Percentiles rank a stretch among this genome's conserved stretches.
Evolutionary conservation across 768 basidiomycete species (phyloP).

Genomic region (Boletellus sp.): DNA sequence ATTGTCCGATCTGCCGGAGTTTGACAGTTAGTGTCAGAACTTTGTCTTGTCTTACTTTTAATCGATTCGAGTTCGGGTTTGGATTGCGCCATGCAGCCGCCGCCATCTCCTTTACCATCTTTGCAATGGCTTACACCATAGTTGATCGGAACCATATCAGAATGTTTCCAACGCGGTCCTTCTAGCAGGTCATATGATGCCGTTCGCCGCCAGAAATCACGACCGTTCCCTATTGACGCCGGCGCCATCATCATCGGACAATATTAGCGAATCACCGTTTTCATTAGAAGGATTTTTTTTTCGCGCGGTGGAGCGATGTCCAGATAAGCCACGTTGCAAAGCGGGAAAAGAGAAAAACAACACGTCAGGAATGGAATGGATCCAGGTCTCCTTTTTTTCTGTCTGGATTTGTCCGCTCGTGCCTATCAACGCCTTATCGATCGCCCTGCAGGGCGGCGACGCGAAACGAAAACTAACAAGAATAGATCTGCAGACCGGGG

Average conservation of each 20-base stretch:
- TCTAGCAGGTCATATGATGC: not conserved
- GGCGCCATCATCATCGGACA: not conserved
- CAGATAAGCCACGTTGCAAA: not conserved
- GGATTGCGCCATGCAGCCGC: constrained; percentile 1
- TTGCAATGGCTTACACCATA: not conserved
- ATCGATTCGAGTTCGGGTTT: constrained; percentile 1
- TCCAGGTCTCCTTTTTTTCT: not conserved
- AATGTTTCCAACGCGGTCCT: not conserved
- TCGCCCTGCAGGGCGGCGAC: constrained; percentile 6
- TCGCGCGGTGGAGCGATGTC: not conserved
- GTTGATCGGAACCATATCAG: not conserved
- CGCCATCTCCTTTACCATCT: not conserved
- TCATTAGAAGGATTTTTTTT: not conserved
- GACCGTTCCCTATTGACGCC: not conserved
- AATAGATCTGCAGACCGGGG: constrained; percentile 9
- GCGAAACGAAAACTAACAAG: constrained; percentile 9
- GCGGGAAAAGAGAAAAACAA: not conserved
- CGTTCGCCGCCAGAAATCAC: not conserved
- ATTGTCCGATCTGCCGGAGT: not conserved
- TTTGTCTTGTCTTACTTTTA: constrained; percentile 8
- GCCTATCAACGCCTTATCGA: constrained; percentile 20
- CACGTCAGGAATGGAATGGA: not conserved
- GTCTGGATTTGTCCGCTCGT: constrained; percentile 7
- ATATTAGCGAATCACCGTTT: not conserved
- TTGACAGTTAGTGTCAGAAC: not conserved